Evolutionary conservation across 495 filamentous ascomycete genomes (phyloP).

Genomic region (Xylaria telfairii): DNA sequence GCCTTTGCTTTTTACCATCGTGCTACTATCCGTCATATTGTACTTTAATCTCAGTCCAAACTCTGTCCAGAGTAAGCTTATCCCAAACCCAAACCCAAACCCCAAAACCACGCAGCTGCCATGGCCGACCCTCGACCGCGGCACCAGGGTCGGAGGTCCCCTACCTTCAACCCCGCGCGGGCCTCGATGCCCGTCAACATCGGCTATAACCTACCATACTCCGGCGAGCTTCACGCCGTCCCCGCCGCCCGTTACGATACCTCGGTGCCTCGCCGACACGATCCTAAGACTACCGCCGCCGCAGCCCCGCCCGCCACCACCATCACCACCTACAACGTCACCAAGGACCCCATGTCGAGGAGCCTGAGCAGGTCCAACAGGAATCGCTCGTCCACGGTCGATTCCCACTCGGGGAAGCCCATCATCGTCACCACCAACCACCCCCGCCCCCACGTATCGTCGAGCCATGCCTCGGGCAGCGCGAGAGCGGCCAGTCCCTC

Average conservation of each 20-base stretch:
- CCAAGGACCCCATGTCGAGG: slow-evolving; percentile 49
- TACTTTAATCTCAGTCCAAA: neutral
- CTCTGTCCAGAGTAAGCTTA: slow-evolving; percentile 6
- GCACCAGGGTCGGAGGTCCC: slow-evolving; percentile 48
- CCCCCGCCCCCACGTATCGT: slow-evolving; percentile 32
- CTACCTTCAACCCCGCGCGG: slow-evolving; percentile 53
- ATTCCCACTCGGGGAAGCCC: slow-evolving; percentile 46
- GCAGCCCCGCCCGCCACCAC: slow-evolving; percentile 40
- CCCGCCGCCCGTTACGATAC: slow-evolving; percentile 47
- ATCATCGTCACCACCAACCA: slow-evolving; percentile 55
- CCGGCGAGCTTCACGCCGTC: slow-evolving; percentile 48
- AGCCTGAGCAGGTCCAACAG: slow-evolving; percentile 45
- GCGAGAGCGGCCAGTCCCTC: slow-evolving; percentile 50
- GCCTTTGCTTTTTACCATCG: neutral
- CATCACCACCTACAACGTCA: slow-evolving; percentile 56
- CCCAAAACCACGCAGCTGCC: neutral
- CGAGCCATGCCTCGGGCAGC: slow-evolving; percentile 39
- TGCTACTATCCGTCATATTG: neutral
- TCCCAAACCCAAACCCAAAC: too few relatives aligned
- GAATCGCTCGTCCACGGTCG: slow-evolving; percentile 48
- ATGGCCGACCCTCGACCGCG: slow-evolving; percentile 53
- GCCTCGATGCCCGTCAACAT: slow-evolving; percentile 51
- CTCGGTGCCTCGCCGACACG: slow-evolving; percentile 37
- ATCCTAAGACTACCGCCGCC: slow-evolving; percentile 32
- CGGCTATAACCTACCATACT: slow-evolving; percentile 50